A percentile compares a stretch with the other conserved stretches of the same genome.
phyloP scores from a whole-genome alignment of 106 monocot species.

The Acanthochlamys bracteata region DNA sequence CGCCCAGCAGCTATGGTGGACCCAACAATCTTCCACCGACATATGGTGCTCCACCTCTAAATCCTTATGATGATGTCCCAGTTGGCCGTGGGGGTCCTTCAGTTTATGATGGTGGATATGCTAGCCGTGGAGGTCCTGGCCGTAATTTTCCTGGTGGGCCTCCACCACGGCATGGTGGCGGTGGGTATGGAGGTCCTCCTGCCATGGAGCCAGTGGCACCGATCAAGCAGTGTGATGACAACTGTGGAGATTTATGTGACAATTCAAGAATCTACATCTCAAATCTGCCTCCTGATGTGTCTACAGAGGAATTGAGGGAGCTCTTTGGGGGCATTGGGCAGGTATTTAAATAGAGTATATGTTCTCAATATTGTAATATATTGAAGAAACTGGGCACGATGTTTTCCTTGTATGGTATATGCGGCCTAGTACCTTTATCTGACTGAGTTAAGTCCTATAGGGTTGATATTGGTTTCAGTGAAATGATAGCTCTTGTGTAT shows the following conservation, averaged over 20 bases:
- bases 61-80: conserved; percentile 27
- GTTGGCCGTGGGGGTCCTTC: conserved; percentile 31
- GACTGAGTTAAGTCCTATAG: too few relatives aligned
- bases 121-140: conserved; percentile 15
- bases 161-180: conserved; percentile 21
- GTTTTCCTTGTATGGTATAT: background rate
- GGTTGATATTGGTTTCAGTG: too few relatives aligned
- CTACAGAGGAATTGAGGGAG: conserved; percentile 64
- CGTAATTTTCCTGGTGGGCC: conserved; percentile 15
- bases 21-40: conserved; percentile 48
- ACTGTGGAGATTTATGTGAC: conserved; percentile 85
- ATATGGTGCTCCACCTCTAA: conserved; percentile 60
- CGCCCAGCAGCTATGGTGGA: conserved; percentile 45
- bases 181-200: conserved; percentile 33
- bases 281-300: conserved; percentile 93
- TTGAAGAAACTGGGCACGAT: too few relatives aligned
- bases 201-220: conserved; percentile 23
- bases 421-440: too few relatives aligned
- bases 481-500: too few relatives aligned
- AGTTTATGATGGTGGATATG: conserved; percentile 52
- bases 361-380: background rate
- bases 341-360: conserved; percentile 25
- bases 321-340: conserved; percentile 97
- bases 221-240: conserved; percentile 95
- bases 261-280: conserved; percentile 95